Conservation (phyloP, 2,329 filamentous ascomycete genomes). For the Sarocladium brachiariae region DNA sequence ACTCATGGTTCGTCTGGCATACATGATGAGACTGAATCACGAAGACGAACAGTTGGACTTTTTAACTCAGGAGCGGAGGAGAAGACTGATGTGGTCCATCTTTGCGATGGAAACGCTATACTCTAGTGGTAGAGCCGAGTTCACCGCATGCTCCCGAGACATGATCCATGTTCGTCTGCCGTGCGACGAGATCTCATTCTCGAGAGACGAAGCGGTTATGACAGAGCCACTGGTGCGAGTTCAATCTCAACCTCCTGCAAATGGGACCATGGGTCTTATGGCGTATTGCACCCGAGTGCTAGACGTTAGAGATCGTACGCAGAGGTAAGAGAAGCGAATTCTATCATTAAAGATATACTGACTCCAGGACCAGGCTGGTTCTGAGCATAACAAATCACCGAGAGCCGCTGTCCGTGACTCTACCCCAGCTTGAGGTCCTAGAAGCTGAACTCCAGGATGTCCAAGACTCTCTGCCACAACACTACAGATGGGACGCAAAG, state of each 20-base stretch:
- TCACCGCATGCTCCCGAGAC: neutral
- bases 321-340: neutral
- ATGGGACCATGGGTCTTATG: neutral
- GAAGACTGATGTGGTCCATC: conserved; percentile 18
- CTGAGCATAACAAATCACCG: conserved; percentile 17
- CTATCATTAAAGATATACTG: conserved; percentile 12
- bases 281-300: neutral
- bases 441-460: conserved; percentile 12
- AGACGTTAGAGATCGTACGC: neutral
- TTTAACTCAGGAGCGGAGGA: conserved; percentile 13
- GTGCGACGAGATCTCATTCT: neutral
- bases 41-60: conserved; percentile 15
- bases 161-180: neutral
- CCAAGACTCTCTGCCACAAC: conserved; percentile 10
- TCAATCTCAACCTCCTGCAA: neutral
- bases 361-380: conserved; percentile 12
- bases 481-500: conserved; percentile 14
- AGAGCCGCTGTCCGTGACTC: conserved; percentile 12
- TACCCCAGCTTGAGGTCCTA: conserved; percentile 11
- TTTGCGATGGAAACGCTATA: neutral
- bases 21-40: conserved; percentile 17
- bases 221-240: neutral
- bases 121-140: neutral
- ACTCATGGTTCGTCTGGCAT: conserved; percentile 14
- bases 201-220: neutral